A percentile compares a stretch with the other conserved stretches of the same genome.
These are phyloP conservation scores for Didymella arachidicola DNA, from an alignment of 2,329 filamentous ascomycete species.

Conservation along the genomic window DNA sequence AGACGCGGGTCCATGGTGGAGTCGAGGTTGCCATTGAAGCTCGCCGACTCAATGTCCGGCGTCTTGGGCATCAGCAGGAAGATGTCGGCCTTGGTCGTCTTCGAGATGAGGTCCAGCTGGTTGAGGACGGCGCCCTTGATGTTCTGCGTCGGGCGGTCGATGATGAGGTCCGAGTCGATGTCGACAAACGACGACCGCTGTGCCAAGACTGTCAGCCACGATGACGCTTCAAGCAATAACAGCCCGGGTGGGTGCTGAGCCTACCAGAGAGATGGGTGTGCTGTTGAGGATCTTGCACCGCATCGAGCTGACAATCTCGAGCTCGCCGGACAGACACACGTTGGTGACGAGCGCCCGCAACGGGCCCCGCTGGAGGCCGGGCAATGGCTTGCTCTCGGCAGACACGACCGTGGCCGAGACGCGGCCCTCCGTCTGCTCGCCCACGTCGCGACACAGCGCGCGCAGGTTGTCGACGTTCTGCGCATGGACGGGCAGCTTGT, in stretches of 20 bases:
- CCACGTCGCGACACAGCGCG: conserved; percentile 82
- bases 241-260: conserved; percentile 41
- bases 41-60: conserved; percentile 78
- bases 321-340: conserved; percentile 87
- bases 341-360: conserved; percentile 71
- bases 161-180: conserved; percentile 88
- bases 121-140: conserved; percentile 79
- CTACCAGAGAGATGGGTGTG: conserved; percentile 89
- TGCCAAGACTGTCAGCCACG: conserved; percentile 34
- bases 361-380: conserved; percentile 60
- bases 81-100: conserved; percentile 92
- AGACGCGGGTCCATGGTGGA: conserved; percentile 86
- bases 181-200: conserved; percentile 94
- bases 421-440: conserved; percentile 67
- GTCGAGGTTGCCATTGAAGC: conserved; percentile 75
- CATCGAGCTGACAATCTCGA: conserved; percentile 88
- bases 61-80: conserved; percentile 93
- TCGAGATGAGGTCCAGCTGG: conserved; percentile 85
- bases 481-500: conserved; percentile 90
- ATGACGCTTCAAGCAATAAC: background rate
- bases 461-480: conserved; percentile 83
- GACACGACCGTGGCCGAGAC: conserved; percentile 85
- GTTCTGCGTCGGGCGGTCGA: conserved; percentile 72
- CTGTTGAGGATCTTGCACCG: conserved; percentile 89
- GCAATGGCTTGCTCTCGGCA: conserved; percentile 72